A percentile compares a stretch with the other conserved stretches of the same genome.
These are phyloP conservation scores for Mucuna pruriens DNA, from an alignment of 306 rosid genomes.

Conservation along the genomic window DNA sequence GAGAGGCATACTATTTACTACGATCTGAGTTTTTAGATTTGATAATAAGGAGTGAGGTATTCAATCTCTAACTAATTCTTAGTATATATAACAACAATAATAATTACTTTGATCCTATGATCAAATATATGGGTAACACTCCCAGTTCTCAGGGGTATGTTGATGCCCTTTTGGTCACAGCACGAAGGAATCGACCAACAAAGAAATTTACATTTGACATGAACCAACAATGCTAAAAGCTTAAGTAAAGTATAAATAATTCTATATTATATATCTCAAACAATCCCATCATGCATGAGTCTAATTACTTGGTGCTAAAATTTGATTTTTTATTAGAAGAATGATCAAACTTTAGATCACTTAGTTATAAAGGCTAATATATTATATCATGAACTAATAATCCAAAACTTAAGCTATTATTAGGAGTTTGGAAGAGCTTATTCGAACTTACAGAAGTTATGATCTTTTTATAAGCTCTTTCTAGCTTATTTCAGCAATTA, in stretches of 20 bases:
- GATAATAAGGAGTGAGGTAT: not conserved
- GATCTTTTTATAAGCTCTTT: not conserved
- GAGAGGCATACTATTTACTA: not conserved
- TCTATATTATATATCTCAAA: not conserved
- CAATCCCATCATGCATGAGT: not conserved
- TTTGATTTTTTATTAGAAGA: not conserved
- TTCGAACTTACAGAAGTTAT: not conserved
- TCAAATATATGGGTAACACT: not conserved
- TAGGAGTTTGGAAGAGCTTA: not conserved
- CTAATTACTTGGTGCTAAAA: not conserved
- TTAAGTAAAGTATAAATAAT: not conserved
- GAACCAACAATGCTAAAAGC: not conserved
- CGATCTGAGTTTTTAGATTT: not conserved
- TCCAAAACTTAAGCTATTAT: not conserved
- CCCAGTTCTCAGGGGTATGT: not conserved
- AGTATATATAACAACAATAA: not conserved
- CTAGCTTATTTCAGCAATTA: not conserved
- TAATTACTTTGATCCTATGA: not conserved
- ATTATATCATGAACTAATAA: not conserved
- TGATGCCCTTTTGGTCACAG: not conserved
- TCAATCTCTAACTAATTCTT: too few relatives aligned
- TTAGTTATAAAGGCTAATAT: not conserved
- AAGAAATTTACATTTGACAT: not conserved
- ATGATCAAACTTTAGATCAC: not conserved
- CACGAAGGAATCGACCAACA: not conserved